Conservation (phyloP, 2,329 filamentous ascomycete genomes). For the Podosphaera xanthii region DNA sequence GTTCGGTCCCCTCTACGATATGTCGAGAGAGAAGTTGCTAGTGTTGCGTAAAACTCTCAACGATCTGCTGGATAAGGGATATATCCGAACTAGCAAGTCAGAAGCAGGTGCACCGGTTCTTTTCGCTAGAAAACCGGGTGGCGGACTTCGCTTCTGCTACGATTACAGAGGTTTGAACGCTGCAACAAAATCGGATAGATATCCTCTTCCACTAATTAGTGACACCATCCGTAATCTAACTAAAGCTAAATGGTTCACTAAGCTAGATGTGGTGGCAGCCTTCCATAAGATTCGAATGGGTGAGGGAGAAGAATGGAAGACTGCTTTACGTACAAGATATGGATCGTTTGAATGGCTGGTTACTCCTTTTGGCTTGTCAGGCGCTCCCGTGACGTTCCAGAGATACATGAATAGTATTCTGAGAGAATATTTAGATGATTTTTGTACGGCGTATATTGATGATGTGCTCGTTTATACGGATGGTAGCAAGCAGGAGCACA, state of each 20-base stretch:
- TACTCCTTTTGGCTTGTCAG: background rate
- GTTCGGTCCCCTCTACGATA: background rate
- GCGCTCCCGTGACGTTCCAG: background rate
- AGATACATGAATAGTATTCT: slow-evolving; percentile 1
- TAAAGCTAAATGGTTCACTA: background rate
- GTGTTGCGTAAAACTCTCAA: background rate
- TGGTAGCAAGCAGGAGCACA: background rate
- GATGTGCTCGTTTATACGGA: background rate
- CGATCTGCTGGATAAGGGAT: slow-evolving; percentile 1
- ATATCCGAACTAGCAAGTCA: background rate
- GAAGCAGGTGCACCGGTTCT: background rate
- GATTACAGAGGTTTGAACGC: slow-evolving; percentile 3
- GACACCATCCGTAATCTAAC: background rate
- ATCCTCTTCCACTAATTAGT: background rate
- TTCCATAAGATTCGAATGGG: slow-evolving; percentile 1
- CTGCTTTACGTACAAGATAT: background rate
- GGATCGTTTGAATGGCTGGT: background rate
- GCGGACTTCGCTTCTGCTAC: background rate
- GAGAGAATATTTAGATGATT: background rate
- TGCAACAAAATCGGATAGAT: slow-evolving; percentile 2
- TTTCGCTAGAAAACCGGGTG: background rate
- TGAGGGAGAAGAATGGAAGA: background rate
- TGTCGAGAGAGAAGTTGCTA: background rate
- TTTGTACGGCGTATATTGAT: slow-evolving; percentile 1
- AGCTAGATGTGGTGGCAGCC: background rate